Conservation (phyloP, 1,284 basidiomycete genomes). For the Ganoderma boninense region DNA sequence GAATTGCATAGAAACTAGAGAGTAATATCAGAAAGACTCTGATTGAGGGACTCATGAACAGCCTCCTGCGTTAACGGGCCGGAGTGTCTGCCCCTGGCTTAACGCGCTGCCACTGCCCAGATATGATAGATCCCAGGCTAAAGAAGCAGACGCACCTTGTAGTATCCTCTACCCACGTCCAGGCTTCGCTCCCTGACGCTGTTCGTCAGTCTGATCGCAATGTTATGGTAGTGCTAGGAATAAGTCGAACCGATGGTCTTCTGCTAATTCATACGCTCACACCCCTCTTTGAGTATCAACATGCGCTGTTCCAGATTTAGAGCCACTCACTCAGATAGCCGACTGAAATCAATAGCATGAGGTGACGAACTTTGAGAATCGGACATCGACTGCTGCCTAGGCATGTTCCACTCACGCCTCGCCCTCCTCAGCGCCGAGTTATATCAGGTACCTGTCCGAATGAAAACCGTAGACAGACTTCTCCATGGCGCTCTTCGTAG, state of each 20-base stretch:
- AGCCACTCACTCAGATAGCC: too few relatives aligned
- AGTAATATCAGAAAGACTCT: neutral
- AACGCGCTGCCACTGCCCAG: neutral
- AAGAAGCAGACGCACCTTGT: neutral
- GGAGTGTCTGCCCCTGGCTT: neutral
- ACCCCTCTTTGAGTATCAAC: neutral
- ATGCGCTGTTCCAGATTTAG: neutral
- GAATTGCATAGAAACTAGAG: neutral
- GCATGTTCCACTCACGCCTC: neutral
- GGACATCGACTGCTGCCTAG: neutral
- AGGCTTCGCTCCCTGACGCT: neutral
- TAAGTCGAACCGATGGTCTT: neutral
- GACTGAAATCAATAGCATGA: neutral
- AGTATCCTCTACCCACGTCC: neutral
- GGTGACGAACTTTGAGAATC: neutral
- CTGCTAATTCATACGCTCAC: neutral
- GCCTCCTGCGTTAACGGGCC: neutral
- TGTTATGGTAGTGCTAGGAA: neutral
- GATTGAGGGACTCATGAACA: neutral
- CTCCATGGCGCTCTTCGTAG: neutral
- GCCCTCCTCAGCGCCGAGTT: neutral
- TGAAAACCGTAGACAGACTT: neutral
- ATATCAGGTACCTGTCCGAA: neutral
- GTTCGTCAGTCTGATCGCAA: neutral
- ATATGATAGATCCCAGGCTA: neutral